Conservation (phyloP, 2,329 filamentous ascomycete species). For the Arthrobotrys pseudoclavata region DNA sequence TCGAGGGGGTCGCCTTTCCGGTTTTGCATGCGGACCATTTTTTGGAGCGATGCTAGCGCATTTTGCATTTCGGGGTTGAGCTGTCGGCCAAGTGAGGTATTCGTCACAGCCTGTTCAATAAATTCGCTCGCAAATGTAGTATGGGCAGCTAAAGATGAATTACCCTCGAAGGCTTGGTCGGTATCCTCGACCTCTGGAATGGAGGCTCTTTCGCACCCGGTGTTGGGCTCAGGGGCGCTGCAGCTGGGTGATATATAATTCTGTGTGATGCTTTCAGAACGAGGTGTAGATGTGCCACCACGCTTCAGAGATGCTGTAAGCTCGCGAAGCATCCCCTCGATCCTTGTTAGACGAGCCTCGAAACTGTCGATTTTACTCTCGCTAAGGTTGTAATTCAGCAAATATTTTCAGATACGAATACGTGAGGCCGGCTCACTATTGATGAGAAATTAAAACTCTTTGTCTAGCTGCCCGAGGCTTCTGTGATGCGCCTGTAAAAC, state of each 20-base stretch:
- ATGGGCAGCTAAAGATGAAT: slow-evolving; percentile 70
- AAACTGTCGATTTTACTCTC: slow-evolving; percentile 72
- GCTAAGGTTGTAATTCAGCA: slow-evolving; percentile 64
- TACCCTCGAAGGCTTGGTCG: slow-evolving; percentile 68
- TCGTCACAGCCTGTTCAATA: slow-evolving; percentile 71
- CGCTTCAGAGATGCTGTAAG: slow-evolving; percentile 64
- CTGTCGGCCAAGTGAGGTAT: slow-evolving; percentile 68
- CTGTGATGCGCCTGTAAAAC: slow-evolving; percentile 72
- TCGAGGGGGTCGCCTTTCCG: slow-evolving; percentile 65
- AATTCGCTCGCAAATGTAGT: slow-evolving; percentile 72
- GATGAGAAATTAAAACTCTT: slow-evolving; percentile 73
- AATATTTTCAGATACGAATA: not conserved
- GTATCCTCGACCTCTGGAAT: slow-evolving; percentile 64
- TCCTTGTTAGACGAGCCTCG: slow-evolving; percentile 68
- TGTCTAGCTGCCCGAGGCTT: slow-evolving; percentile 72
- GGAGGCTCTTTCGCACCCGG: slow-evolving; percentile 1
- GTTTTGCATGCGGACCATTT: slow-evolving; percentile 71
- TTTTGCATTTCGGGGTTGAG: slow-evolving; percentile 70
- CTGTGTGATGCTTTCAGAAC: not conserved
- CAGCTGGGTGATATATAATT: slow-evolving; percentile 5
- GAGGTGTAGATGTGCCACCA: slow-evolving; percentile 57
- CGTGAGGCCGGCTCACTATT: slow-evolving; percentile 69
- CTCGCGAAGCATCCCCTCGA: slow-evolving; percentile 68
- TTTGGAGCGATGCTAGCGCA: slow-evolving; percentile 70
- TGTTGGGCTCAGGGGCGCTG: not conserved